Evolutionary conservation across 2,329 filamentous ascomycete species (phyloP).

Genomic region (Colletotrichum sp.): DNA sequence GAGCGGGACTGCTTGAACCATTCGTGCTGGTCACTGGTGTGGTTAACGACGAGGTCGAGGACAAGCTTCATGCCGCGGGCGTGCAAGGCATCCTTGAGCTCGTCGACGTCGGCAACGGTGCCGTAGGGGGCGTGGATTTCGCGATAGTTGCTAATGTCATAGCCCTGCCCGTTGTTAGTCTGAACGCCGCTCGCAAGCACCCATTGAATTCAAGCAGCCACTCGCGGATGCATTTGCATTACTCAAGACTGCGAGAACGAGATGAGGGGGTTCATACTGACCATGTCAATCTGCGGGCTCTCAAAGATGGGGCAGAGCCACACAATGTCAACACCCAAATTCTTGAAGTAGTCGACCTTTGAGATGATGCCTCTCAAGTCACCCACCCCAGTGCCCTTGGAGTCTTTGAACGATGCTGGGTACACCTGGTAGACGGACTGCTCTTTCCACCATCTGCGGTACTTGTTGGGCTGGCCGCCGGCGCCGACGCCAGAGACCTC

Average conservation of each 20-base stretch:
- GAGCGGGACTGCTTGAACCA: slow-evolving; percentile 64
- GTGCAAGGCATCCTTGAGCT: slow-evolving; percentile 65
- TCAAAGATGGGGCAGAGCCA: slow-evolving; percentile 57
- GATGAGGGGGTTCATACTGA: slow-evolving; percentile 21
- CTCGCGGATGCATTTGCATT: neutral
- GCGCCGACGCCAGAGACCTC: neutral
- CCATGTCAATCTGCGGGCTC: slow-evolving; percentile 69
- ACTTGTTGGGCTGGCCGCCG: neutral
- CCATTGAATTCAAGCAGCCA: neutral
- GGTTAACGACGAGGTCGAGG: slow-evolving; percentile 77
- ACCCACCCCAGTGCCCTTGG: slow-evolving; percentile 59
- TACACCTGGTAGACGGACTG: slow-evolving; percentile 67
- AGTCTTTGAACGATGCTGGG: slow-evolving; percentile 66
- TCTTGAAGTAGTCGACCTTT: slow-evolving; percentile 59
- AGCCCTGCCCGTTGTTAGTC: slow-evolving; percentile 47
- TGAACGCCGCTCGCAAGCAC: neutral
- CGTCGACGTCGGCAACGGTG: slow-evolving; percentile 69
- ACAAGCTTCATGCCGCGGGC: slow-evolving; percentile 71
- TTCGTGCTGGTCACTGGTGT: slow-evolving; percentile 64
- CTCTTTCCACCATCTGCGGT: slow-evolving; percentile 62
- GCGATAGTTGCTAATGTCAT: slow-evolving; percentile 74
- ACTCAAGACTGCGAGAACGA: neutral
- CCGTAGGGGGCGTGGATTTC: slow-evolving; percentile 71
- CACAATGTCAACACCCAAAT: slow-evolving; percentile 62
- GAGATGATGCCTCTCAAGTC: slow-evolving; percentile 64